Conservation (phyloP, 1,139 yeast species). For the Blastobotrys petasosporus region DNA sequence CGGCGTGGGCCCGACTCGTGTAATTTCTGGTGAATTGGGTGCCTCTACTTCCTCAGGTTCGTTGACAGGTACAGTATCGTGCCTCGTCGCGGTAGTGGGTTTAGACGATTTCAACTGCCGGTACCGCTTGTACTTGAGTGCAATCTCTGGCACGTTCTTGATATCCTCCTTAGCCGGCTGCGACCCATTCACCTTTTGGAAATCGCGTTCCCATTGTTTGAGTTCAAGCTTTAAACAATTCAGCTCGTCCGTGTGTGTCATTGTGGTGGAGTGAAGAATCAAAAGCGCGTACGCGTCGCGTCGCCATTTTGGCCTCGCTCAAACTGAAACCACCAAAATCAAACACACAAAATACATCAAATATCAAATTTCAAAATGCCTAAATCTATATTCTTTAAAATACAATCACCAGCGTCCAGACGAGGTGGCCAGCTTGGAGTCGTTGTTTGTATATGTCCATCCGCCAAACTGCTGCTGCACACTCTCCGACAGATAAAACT, state of each 20-base stretch:
- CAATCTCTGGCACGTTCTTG: conserved; percentile 41
- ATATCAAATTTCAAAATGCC: no score
- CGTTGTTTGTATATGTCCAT: conserved; percentile 79
- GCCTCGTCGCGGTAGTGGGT: neutral
- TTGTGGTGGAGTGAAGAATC: no score
- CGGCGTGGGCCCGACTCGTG: conserved; percentile 69
- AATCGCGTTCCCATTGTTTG: conserved; percentile 59
- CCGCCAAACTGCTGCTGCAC: conserved; percentile 98
- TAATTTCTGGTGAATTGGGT: neutral
- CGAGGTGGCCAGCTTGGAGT: conserved; percentile 22
- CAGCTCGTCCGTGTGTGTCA: conserved; percentile 1
- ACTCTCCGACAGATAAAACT: conserved; percentile 54
- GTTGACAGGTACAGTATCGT: neutral
- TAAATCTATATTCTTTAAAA: no score
- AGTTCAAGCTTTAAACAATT: conserved; percentile 37
- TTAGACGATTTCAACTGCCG: conserved; percentile 15
- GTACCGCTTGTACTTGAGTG: conserved; percentile 36
- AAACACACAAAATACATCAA: no score
- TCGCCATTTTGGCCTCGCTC: no score
- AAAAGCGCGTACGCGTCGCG: no score
- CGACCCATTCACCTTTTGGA: conserved; percentile 40
- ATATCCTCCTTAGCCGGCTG: conserved; percentile 52
- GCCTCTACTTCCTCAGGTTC: conserved; percentile 9
- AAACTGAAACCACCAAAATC: no score
- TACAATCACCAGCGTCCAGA: conserved; percentile 20